Conservation (phyloP, 106 monocot genomes). For the Allium fistulosum region DNA sequence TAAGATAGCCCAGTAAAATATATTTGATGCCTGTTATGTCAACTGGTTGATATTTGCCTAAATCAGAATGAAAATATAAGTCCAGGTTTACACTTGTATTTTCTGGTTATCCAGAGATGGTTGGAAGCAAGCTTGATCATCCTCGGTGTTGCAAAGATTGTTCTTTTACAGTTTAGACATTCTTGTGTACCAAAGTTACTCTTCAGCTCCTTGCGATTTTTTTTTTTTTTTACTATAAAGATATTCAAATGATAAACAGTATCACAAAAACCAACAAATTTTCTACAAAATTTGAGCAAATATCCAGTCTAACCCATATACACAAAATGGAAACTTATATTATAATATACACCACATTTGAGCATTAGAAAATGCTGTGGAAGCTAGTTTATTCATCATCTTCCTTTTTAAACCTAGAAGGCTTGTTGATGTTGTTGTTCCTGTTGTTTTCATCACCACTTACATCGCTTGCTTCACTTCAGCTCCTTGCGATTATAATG, state of each 20-base stretch:
- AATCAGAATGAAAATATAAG: too few relatives aligned
- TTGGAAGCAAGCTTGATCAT: too few relatives aligned
- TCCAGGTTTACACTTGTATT: too few relatives aligned
- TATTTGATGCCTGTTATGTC: too few relatives aligned
- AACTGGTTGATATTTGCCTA: too few relatives aligned
- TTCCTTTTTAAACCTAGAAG: slow-evolving; percentile 23
- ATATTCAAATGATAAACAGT: not conserved
- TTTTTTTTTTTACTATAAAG: slow-evolving; percentile 4
- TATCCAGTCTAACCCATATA: slow-evolving; percentile 1
- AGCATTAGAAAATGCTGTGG: not conserved
- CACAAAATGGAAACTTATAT: not conserved
- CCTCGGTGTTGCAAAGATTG: too few relatives aligned
- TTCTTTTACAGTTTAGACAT: too few relatives aligned
- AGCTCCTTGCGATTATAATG: too few relatives aligned
- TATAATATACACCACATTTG: not conserved
- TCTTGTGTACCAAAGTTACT: too few relatives aligned
- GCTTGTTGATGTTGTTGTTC: slow-evolving; percentile 2
- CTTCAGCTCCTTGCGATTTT: too few relatives aligned
- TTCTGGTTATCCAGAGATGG: too few relatives aligned
- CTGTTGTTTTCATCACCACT: slow-evolving; percentile 18
- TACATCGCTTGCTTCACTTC: slow-evolving; percentile 23
- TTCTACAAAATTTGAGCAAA: slow-evolving; percentile 9
- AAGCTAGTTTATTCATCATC: not conserved
- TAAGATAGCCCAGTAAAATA: too few relatives aligned
- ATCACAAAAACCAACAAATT: not conserved